Percentiles rank a stretch among this genome's conserved stretches.
phyloP scores from a whole-genome alignment of 1,284 basidiomycete genomes.

The Cutaneotrichosporon cutaneum region DNA sequence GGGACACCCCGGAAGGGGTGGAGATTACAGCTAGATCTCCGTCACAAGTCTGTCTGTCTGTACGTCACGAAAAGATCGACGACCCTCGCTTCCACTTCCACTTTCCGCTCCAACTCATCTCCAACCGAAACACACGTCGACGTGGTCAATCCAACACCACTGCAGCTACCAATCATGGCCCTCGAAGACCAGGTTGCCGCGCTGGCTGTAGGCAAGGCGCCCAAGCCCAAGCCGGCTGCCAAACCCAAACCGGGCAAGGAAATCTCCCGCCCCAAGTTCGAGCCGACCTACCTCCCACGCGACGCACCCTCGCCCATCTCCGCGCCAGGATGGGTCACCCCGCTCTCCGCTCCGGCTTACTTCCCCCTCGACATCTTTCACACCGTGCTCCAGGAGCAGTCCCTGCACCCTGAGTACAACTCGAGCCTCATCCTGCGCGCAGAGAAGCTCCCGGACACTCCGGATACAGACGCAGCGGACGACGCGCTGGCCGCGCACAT shows the following conservation, averaged over 20 bases:
- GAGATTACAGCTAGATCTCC: not conserved
- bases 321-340: slow-evolving; percentile 25
- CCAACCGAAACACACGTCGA: too few relatives aligned
- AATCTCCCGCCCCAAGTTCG: slow-evolving; percentile 25
- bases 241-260: slow-evolving; percentile 2
- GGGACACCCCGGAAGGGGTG: not conserved
- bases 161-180: too few relatives aligned
- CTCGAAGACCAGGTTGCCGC: not conserved
- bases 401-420: slow-evolving; percentile 51
- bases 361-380: slow-evolving; percentile 40
- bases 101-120: too few relatives aligned
- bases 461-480: slow-evolving; percentile 4
- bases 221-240: slow-evolving; percentile 5
- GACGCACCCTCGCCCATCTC: slow-evolving; percentile 12
- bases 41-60: not conserved
- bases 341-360: slow-evolving; percentile 34
- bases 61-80: not conserved
- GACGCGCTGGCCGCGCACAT: slow-evolving; percentile 9
- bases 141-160: too few relatives aligned
- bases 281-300: slow-evolving; percentile 19
- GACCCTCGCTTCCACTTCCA: too few relatives aligned
- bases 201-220: not conserved
- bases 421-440: slow-evolving; percentile 48
- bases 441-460: slow-evolving; percentile 28
- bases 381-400: slow-evolving; percentile 35